These are phyloP conservation scores for Westerdykella ornata DNA, from an alignment of 2,329 filamentous ascomycete genomes.

Conservation along the genomic window DNA sequence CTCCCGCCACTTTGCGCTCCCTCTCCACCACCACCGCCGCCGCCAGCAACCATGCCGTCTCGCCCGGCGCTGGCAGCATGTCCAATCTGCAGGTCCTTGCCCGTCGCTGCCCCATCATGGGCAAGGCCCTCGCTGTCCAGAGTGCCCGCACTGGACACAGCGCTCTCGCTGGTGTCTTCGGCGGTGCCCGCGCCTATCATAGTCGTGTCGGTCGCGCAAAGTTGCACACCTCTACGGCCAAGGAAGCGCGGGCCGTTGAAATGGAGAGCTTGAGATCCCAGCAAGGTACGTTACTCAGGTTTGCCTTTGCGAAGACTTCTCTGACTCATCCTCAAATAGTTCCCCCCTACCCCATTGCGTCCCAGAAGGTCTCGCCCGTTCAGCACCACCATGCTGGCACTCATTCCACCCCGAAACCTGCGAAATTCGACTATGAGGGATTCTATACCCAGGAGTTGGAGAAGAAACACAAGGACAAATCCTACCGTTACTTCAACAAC, in stretches of 20 bases:
- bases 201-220: conserved; percentile 56
- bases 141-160: conserved; percentile 45
- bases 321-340: conserved; percentile 13
- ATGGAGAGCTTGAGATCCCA: conserved; percentile 35
- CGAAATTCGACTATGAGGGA: conserved; percentile 79
- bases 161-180: conserved; percentile 45
- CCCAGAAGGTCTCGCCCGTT: conserved; percentile 20
- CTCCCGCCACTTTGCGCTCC: conserved; percentile 81
- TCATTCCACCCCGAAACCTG: conserved; percentile 43
- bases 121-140: conserved; percentile 90
- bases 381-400: conserved; percentile 33
- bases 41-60: conserved; percentile 47
- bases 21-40: conserved; percentile 68
- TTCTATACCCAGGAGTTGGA: conserved; percentile 87
- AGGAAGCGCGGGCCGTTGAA: conserved; percentile 74
- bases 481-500: conserved; percentile 99
- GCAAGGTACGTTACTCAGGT: conserved; percentile 37
- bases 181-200: conserved; percentile 45
- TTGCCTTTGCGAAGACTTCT: neutral
- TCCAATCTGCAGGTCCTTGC: conserved; percentile 93
- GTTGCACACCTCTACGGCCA: conserved; percentile 71
- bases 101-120: conserved; percentile 96
- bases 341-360: conserved; percentile 18
- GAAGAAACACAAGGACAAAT: conserved; percentile 99
- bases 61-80: conserved; percentile 84